A percentile compares a stretch with the other conserved stretches of the same genome.
Evolutionary conservation across 176 grass and related monocot genomes (phyloP).

Genomic region (Microstegium vimineum): DNA sequence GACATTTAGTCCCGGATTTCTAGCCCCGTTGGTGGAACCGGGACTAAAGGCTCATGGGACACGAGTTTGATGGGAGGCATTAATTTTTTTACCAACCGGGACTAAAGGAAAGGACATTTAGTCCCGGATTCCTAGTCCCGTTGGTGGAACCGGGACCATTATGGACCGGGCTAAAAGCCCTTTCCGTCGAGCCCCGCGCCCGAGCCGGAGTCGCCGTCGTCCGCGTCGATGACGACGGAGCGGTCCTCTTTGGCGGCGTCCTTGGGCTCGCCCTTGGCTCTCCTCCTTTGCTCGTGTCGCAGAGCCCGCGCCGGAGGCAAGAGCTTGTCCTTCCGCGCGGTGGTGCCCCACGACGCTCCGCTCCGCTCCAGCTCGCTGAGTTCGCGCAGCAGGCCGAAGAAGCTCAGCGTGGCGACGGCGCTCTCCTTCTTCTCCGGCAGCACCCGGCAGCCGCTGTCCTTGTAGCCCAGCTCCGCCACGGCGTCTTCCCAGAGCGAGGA

Average conservation of each 20-base stretch:
- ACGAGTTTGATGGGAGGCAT: too few relatives aligned
- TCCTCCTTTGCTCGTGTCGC: slow-evolving; percentile 4
- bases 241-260: not conserved
- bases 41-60: too few relatives aligned
- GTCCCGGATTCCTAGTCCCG: too few relatives aligned
- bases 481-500: slow-evolving; percentile 45
- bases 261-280: not conserved
- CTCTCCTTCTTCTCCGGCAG: slow-evolving; percentile 7
- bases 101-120: too few relatives aligned
- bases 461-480: slow-evolving; percentile 21
- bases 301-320: not conserved
- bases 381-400: slow-evolving; percentile 59
- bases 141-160: too few relatives aligned
- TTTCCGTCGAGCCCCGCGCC: slow-evolving; percentile 31
- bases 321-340: slow-evolving; percentile 18
- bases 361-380: slow-evolving; percentile 69
- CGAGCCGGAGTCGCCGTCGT: not conserved
- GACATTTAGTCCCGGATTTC: too few relatives aligned
- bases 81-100: too few relatives aligned
- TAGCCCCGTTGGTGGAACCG: too few relatives aligned
- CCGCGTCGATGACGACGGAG: not conserved
- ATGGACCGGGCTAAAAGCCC: too few relatives aligned
- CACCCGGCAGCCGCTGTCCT: not conserved
- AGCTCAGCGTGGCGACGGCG: slow-evolving; percentile 31
- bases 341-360: slow-evolving; percentile 48